Evolutionary conservation across 176 grass and related monocot genomes (phyloP).

Genomic region (Eremochloa ophiuroides): DNA sequence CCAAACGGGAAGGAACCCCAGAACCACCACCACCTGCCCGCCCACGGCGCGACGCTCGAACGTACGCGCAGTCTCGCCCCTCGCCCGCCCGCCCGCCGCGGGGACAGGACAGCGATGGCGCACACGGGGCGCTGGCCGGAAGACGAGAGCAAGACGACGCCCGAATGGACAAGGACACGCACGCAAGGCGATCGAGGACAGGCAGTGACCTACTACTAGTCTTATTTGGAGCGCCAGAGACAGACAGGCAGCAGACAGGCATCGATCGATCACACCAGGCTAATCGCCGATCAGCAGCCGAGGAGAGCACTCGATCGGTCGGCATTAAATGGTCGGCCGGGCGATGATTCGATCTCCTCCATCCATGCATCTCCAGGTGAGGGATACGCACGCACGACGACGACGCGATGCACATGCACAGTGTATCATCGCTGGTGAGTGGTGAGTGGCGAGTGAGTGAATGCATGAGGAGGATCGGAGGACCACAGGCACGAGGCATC

Average conservation of each 20-base stretch:
- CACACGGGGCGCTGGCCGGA: conserved; percentile 16
- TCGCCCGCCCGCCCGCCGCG: not conserved
- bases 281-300: not conserved
- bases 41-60: not conserved
- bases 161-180: conserved; percentile 13
- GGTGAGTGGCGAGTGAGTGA: too few species aligned
- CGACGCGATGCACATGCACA: not conserved
- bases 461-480: not conserved
- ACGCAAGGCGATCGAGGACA: not conserved
- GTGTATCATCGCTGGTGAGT: not conserved
- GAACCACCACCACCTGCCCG: not conserved
- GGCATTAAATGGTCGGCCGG: not conserved
- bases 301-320: not conserved
- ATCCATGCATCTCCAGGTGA: conserved; percentile 23
- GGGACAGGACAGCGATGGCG: conserved; percentile 18
- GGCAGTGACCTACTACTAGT: not conserved
- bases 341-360: not conserved
- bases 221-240: not conserved
- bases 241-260: not conserved
- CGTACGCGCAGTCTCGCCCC: not conserved
- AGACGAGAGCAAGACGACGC: conserved; percentile 36
- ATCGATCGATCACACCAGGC: not conserved
- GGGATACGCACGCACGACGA: not conserved
- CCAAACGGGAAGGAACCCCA: not conserved
- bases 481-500: conserved; percentile 11